Evolutionary conservation across 495 filamentous ascomycete genomes (phyloP).

Genomic region (Aspergillus asperescens): DNA sequence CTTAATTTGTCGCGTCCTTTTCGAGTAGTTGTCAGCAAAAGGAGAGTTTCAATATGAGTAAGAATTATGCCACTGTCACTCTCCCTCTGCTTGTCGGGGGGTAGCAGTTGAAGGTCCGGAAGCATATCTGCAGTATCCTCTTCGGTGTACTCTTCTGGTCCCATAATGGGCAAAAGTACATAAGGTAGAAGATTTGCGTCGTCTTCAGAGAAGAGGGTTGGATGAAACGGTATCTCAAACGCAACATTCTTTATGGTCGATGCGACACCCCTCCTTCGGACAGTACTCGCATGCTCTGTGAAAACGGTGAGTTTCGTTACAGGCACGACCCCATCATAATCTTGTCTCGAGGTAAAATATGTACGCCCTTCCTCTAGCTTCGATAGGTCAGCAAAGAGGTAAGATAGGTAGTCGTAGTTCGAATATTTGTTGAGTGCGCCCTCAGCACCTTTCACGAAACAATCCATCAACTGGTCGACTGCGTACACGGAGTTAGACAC

Average conservation of each 20-base stretch:
- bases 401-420: conserved; percentile 86
- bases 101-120: conserved; percentile 79
- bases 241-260: conserved; percentile 84
- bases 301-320: conserved; percentile 86
- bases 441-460: conserved; percentile 87
- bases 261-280: conserved; percentile 85
- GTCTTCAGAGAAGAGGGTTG: conserved; percentile 62
- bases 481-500: conserved; percentile 63
- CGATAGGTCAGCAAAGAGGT: conserved; percentile 87
- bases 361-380: conserved; percentile 67
- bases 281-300: conserved; percentile 74
- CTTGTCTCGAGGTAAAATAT: conserved; percentile 68
- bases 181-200: conserved; percentile 82
- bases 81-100: conserved; percentile 82
- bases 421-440: conserved; percentile 78
- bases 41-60: conserved; percentile 83
- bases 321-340: conserved; percentile 74
- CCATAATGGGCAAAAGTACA: conserved; percentile 65
- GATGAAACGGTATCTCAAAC: conserved; percentile 65
- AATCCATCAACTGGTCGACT: conserved; percentile 87
- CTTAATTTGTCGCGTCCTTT: conserved; percentile 69
- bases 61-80: conserved; percentile 65
- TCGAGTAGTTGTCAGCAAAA: conserved; percentile 73
- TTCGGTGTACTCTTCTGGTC: conserved; percentile 52
- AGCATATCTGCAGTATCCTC: conserved; percentile 75